Evolutionary conservation across 2,329 filamentous ascomycete genomes (phyloP).

Genomic region (Gliomastix tumulicola): DNA sequence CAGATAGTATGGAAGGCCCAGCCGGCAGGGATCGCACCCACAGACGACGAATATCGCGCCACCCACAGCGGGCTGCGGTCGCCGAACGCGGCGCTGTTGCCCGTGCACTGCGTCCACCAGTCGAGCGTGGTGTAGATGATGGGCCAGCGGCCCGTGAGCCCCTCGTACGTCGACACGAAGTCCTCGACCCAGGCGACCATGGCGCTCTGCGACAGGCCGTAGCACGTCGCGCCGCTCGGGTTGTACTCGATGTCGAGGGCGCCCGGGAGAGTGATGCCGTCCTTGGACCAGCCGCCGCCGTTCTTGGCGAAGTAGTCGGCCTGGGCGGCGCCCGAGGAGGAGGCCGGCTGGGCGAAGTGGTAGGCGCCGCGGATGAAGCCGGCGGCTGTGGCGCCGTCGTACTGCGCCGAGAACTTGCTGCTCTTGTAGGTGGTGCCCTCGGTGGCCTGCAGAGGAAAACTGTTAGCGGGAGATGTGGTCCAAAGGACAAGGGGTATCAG

Average conservation of each 20-base stretch:
- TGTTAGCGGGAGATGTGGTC: too few relatives aligned
- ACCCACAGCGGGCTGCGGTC: conserved; percentile 37
- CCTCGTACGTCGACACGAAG: conserved; percentile 42
- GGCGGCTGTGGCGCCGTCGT: conserved; percentile 38
- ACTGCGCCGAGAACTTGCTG: conserved; percentile 36
- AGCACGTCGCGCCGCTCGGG: conserved; percentile 30
- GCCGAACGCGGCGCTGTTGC: conserved; percentile 36
- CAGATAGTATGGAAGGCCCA: conserved; percentile 48
- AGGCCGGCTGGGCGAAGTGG: conserved; percentile 43
- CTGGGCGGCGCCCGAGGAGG: conserved; percentile 35
- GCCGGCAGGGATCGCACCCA: conserved; percentile 37
- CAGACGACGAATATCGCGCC: conserved; percentile 29
- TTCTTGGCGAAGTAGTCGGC: conserved; percentile 43
- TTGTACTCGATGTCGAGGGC: conserved; percentile 48
- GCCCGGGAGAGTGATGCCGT: conserved; percentile 46
- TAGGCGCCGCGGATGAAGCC: conserved; percentile 47
- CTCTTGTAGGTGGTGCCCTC: conserved; percentile 39
- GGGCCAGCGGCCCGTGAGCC: conserved; percentile 36
- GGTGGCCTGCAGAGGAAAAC: conserved; percentile 36
- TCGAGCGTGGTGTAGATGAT: conserved; percentile 43
- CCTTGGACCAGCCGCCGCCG: conserved; percentile 44
- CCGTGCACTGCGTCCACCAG: conserved; percentile 47
- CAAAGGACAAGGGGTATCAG: background rate
- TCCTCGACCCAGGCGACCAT: conserved; percentile 45
- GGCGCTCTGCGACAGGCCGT: conserved; percentile 29